Conservation (phyloP, 352 stramenopile species). For the Thalassiosira hispida region DNA sequence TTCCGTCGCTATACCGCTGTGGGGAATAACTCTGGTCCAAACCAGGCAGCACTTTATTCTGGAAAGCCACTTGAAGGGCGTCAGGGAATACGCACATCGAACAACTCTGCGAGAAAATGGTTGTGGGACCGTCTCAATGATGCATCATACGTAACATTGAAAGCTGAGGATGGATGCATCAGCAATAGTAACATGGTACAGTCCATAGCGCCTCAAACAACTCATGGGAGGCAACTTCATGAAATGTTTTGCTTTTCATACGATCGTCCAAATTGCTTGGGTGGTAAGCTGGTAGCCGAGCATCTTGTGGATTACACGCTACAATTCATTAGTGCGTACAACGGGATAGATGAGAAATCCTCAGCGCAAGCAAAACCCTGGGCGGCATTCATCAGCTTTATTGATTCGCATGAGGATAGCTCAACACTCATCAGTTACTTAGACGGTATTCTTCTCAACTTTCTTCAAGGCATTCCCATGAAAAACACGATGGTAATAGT, state of each 20-base stretch:
- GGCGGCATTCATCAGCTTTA: conserved; percentile 64
- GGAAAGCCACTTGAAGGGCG: conserved; percentile 40
- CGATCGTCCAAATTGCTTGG: conserved; percentile 64
- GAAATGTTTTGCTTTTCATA: conserved; percentile 69
- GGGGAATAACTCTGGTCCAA: conserved; percentile 68
- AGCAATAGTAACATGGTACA: conserved; percentile 63
- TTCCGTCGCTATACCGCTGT: conserved; percentile 65
- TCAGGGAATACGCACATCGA: conserved; percentile 22
- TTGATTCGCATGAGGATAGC: conserved; percentile 68
- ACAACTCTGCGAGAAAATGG: conserved; percentile 37
- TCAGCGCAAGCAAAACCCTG: conserved; percentile 30
- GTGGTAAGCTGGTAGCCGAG: conserved; percentile 33
- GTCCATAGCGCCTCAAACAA: conserved; percentile 56
- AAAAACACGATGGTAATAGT: conserved; percentile 56
- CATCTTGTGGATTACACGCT: conserved; percentile 43
- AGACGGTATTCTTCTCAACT: conserved; percentile 36
- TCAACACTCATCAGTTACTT: conserved; percentile 45
- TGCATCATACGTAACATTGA: conserved; percentile 59
- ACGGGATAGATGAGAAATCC: conserved; percentile 12
- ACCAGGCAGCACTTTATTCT: conserved; percentile 67
- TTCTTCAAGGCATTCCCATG: conserved; percentile 45
- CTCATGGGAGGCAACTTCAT: conserved; percentile 58
- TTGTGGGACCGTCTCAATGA: conserved; percentile 62
- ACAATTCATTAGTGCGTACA: conserved; percentile 59
- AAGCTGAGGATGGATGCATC: conserved; percentile 69